Conservation (phyloP, 2,329 filamentous ascomycete genomes). For the Aspergillus luchuensis region DNA sequence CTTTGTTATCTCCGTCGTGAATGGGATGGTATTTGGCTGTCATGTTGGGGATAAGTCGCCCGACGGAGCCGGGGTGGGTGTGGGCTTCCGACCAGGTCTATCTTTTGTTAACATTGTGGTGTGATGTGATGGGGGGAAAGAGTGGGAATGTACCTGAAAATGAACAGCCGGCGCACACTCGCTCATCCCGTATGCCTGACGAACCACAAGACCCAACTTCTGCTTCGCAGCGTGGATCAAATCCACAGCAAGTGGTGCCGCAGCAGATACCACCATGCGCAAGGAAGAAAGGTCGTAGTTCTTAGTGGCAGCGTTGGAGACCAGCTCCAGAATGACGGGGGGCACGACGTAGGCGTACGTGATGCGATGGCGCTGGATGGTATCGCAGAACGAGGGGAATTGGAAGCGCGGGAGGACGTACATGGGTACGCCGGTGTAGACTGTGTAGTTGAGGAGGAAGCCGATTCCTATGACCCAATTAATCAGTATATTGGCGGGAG, state of each 20-base stretch:
- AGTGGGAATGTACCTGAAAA: conserved; percentile 10
- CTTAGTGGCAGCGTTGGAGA: conserved; percentile 10
- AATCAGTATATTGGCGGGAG: too few species aligned
- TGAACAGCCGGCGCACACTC: conserved; percentile 19
- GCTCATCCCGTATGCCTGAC: conserved; percentile 21
- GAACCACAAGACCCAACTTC: conserved; percentile 12
- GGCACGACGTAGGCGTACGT: conserved; percentile 21
- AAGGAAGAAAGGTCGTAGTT: conserved; percentile 16
- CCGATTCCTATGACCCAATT: conserved; percentile 8
- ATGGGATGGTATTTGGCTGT: conserved; percentile 13
- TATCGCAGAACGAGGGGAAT: conserved; percentile 16
- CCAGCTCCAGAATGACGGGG: conserved; percentile 16
- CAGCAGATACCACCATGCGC: conserved; percentile 18
- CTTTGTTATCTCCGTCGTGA: conserved; percentile 28
- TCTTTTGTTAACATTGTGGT: too few species aligned
- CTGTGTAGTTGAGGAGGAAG: conserved; percentile 17
- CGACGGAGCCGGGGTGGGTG: conserved; percentile 14
- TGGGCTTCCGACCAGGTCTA: conserved; percentile 17
- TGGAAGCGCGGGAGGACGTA: conserved; percentile 17
- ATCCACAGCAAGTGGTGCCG: conserved; percentile 14
- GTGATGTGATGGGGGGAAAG: background rate
- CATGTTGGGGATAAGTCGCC: conserved; percentile 23
- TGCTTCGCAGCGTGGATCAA: conserved; percentile 15
- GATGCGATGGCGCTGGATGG: conserved; percentile 16
- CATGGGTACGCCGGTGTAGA: conserved; percentile 15